Evolutionary conservation across 768 basidiomycete species (phyloP).

Genomic region (Termitomyces sp.): DNA sequence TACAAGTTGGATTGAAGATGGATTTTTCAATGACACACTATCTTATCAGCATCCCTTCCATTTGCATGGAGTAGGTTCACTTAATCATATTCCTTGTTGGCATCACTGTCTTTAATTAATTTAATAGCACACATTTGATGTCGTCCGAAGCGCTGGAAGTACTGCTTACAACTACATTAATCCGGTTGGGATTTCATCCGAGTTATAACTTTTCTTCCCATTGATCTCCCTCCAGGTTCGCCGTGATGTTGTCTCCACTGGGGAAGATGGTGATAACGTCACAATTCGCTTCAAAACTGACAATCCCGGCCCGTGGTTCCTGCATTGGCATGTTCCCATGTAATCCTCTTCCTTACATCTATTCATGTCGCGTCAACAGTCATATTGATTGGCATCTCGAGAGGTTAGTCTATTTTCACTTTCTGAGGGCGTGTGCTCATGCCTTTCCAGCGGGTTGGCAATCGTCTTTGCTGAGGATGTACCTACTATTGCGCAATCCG

Average conservation of each 20-base stretch:
- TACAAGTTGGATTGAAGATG: background rate
- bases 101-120: too few species aligned
- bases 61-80: slow-evolving; percentile 6
- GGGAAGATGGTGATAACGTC: slow-evolving; percentile 15
- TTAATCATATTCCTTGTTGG: background rate
- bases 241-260: slow-evolving; percentile 16
- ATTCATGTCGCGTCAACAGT: background rate
- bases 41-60: slow-evolving; percentile 11
- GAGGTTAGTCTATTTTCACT: background rate
- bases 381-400: slow-evolving; percentile 7
- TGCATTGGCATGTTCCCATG: background rate
- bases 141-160: too few species aligned
- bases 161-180: too few species aligned
- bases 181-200: too few species aligned
- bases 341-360: background rate
- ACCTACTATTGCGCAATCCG: background rate
- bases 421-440: background rate
- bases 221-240: too few species aligned
- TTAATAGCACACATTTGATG: too few species aligned
- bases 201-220: too few species aligned
- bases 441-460: slow-evolving; percentile 17
- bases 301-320: slow-evolving; percentile 27
- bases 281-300: slow-evolving; percentile 36
- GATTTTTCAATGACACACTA: background rate
- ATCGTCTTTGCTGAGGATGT: slow-evolving; percentile 27